Conservation (phyloP, 805 yeast genomes). For the Yamadazyma sp. region DNA sequence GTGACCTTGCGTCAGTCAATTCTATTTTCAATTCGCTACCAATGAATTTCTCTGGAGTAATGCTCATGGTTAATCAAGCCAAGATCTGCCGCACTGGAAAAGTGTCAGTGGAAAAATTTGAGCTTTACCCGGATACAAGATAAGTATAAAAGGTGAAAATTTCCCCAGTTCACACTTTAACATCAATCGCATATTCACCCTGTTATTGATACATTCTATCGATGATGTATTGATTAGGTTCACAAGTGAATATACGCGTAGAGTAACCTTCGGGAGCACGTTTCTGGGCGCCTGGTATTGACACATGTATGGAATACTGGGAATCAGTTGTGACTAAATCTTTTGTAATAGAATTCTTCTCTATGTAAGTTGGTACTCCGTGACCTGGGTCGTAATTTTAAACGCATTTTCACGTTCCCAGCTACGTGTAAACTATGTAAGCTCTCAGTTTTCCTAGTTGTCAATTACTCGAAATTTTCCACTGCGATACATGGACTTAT, state of each 20-base stretch:
- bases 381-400: no score
- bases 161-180: slow-evolving; percentile 17
- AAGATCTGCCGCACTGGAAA: not conserved
- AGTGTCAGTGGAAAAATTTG: not conserved
- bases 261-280: slow-evolving; percentile 43
- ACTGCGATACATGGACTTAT: slow-evolving; percentile 17
- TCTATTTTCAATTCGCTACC: slow-evolving; percentile 30
- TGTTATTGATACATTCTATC: slow-evolving; percentile 17
- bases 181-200: slow-evolving; percentile 43
- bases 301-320: slow-evolving; percentile 40
- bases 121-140: slow-evolving; percentile 13
- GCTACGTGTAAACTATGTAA: not conserved
- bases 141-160: slow-evolving; percentile 7
- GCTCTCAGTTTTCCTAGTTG: slow-evolving; percentile 1
- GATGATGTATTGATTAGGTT: slow-evolving; percentile 22
- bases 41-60: slow-evolving; percentile 26
- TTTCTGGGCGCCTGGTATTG: slow-evolving; percentile 50
- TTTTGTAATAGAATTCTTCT: not conserved
- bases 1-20: slow-evolving; percentile 29
- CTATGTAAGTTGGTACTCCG: no score
- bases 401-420: no score
- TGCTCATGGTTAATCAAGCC: no score
- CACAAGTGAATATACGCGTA: slow-evolving; percentile 37
- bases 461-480: slow-evolving; percentile 1
- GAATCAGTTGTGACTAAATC: slow-evolving; percentile 47